Percentiles rank a stretch among this genome's conserved stretches.
Evolutionary conservation across 345 rosid genomes (phyloP).

Genomic region (Euphorbia lathyris): DNA sequence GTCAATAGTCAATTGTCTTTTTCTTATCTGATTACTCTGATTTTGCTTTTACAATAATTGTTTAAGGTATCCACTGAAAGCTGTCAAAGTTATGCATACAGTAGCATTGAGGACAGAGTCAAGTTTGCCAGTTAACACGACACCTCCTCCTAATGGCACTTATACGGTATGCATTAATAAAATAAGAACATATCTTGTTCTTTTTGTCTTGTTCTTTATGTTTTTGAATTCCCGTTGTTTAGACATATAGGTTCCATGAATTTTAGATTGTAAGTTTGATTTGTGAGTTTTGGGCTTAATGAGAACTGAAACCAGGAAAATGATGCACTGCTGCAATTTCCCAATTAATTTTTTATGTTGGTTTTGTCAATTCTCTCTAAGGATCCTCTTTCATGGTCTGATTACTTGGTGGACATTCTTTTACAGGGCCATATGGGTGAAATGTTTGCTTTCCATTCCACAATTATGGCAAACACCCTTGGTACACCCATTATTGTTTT

Average conservation of each 20-base stretch:
- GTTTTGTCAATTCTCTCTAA: not conserved
- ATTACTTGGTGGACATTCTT: conserved; percentile 23
- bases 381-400: conserved; percentile 15
- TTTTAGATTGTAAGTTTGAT: not conserved
- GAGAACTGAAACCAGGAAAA: not conserved
- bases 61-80: conserved; percentile 79
- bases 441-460: conserved; percentile 95
- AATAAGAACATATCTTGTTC: not conserved
- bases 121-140: conserved; percentile 56
- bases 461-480: conserved; percentile 91
- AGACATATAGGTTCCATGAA: not conserved
- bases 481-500: conserved; percentile 75
- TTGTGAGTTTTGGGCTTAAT: not conserved
- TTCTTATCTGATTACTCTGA: not conserved
- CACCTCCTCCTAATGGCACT: conserved; percentile 45
- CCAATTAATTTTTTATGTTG: not conserved
- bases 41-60: conserved; percentile 5
- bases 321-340: not conserved
- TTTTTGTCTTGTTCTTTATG: not conserved
- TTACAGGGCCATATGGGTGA: conserved; percentile 90
- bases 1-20: too few relatives aligned
- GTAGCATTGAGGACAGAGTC: conserved; percentile 89
- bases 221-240: not conserved
- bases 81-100: conserved; percentile 92
- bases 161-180: conserved; percentile 51